Evolutionary conservation across 2,329 filamentous ascomycete species (phyloP), one percentile per base, ranked within the genome.

Genomic region (Botryotinia narcissicola): DNA sequence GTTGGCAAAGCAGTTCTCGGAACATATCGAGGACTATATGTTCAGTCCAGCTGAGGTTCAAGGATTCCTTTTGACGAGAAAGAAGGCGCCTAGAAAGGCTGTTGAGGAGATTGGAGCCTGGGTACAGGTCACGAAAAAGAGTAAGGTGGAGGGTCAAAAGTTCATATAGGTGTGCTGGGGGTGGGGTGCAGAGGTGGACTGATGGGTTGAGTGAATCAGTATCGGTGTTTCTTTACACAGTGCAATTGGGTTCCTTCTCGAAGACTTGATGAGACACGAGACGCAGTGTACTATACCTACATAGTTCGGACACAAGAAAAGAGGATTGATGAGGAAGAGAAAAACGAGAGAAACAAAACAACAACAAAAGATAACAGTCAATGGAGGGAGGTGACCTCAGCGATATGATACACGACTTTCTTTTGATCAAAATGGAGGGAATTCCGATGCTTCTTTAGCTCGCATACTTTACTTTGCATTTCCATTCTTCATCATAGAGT

Each of bases 11-110:
- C 77, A 83, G 44, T 92, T 92, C 77, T 85, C 86, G 1, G 76
- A 81, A 3, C 82, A 84, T 71, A 85, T 92, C n/a, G 87, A 88
- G 0, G 81, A 84, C n/a, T 82, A 81, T 2, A 80, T 82, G 60
- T 86, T 90, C 75, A 87, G 85, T 37, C 89, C 90, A 0, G 90
- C 90, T 0, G 87, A 91, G 80, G 87, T 92, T 60, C 89, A 91
- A 79, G 89, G 89, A 0, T 92, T 90, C 80, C 78, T 92, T 73
- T 82, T 91, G 63, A 90, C 89, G 81, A 82, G 88, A 61, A 91
- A 91, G 82, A 87, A 87, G 82, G 84, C 85, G 51, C 89, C 89
- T 10, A 82, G 83, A 16, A 83, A 84, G 76, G 89, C 90, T 3
- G 79, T 90, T 48, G 81, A 82, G 32, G 87, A 90, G 78, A 86